Percentiles rank a stretch among this genome's conserved stretches.
Conservation (phyloP, 345 rosid genomes). For the Eucalyptus marginata region DNA sequence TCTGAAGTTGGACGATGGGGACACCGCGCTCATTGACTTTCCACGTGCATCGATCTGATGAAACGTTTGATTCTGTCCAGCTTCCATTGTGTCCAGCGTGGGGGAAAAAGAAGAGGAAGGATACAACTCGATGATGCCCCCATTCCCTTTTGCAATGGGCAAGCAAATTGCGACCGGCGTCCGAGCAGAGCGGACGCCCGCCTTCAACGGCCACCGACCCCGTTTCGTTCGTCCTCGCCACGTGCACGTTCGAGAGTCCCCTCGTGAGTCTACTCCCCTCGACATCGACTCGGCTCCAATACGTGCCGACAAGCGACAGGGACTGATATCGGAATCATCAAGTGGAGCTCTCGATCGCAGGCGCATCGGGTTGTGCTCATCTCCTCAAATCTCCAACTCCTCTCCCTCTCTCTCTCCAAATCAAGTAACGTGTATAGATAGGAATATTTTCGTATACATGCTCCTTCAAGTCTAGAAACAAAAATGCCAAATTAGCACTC, state of each 20-base stretch:
- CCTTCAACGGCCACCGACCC: not conserved
- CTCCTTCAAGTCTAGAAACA: not conserved
- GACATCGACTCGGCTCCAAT: not conserved
- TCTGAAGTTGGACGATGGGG: not conserved
- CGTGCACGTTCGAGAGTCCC: not conserved
- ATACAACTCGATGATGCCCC: not conserved
- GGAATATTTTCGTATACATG: not conserved
- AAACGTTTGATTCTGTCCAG: not conserved
- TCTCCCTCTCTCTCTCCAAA: not conserved
- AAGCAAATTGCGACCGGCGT: not conserved
- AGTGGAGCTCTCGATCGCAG: not conserved
- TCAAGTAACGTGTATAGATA: not conserved
- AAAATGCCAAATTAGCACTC: not conserved
- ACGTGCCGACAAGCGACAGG: constrained; percentile 24
- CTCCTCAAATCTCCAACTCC: not conserved
- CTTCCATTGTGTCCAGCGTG: not conserved
- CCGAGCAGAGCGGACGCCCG: not conserved
- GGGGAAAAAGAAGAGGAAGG: not conserved
- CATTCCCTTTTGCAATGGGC: not conserved
- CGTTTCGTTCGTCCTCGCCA: not conserved
- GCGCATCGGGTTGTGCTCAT: not conserved
- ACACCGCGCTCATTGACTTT: not conserved
- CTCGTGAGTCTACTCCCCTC: not conserved
- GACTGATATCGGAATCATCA: constrained; percentile 39
- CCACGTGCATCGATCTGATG: not conserved